phyloP scores from a whole-genome alignment of 73 alveolate species.

The Tetrahymena borealis region DNA sequence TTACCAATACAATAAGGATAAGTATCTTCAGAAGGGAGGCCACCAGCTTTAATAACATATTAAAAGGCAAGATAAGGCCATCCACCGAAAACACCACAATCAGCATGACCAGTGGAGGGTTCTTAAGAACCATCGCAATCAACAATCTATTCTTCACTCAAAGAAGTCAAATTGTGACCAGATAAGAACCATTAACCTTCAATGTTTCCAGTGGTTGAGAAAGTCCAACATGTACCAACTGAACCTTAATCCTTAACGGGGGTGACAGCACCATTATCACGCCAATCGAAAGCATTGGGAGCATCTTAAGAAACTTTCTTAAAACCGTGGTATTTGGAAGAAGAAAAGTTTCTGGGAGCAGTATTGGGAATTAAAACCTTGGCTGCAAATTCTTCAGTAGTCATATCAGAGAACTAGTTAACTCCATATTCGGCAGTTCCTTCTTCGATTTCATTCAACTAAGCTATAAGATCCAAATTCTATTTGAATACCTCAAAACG shows the following conservation, averaged over 20 bases:
- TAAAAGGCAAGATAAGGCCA: constrained; percentile 52
- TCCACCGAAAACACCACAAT: constrained; percentile 75
- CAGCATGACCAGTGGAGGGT: constrained; percentile 23
- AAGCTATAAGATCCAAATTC: constrained; percentile 3
- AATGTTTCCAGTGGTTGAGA: constrained; percentile 74
- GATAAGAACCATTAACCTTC: constrained; percentile 71
- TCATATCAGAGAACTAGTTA: constrained; percentile 42
- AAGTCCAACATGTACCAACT: constrained; percentile 86
- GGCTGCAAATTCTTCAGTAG: constrained; percentile 48
- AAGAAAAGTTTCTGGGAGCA: not conserved
- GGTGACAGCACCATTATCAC: constrained; percentile 68
- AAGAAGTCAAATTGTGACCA: constrained; percentile 35
- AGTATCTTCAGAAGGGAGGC: constrained; percentile 8
- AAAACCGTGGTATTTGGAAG: not conserved
- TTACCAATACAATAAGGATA: constrained; percentile 10
- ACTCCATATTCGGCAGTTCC: constrained; percentile 29
- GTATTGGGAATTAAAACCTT: constrained; percentile 8
- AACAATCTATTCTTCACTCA: constrained; percentile 71
- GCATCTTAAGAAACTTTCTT: not conserved
- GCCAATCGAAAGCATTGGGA: constrained; percentile 53
- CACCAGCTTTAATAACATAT: constrained; percentile 28
- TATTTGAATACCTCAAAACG: constrained; percentile 30
- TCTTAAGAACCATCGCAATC: constrained; percentile 51
- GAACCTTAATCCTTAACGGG: constrained; percentile 69
- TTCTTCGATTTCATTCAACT: constrained; percentile 3